phyloP scores from a whole-genome alignment of 192 early-diverging fungal species.

The Coemansia sp. region DNA sequence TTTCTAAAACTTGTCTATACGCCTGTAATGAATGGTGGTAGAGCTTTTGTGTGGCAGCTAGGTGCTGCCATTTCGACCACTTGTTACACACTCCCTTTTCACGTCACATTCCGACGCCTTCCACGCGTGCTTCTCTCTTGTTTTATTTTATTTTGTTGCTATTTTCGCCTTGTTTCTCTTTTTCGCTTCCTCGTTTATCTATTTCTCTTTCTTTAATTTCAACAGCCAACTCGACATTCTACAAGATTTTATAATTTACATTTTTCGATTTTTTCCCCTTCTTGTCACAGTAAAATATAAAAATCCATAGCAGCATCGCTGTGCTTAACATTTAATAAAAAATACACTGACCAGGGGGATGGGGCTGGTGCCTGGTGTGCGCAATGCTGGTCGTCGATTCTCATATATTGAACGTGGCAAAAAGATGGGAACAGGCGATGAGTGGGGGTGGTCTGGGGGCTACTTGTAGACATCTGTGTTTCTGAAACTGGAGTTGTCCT shows the following conservation, averaged over 20 bases:
- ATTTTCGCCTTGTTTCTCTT: not conserved
- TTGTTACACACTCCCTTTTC: too few species aligned
- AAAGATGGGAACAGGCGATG: too few species aligned
- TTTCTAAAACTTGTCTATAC: not conserved
- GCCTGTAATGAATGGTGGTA: too few species aligned
- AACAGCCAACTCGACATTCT: too few species aligned
- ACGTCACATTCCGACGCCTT: too few species aligned
- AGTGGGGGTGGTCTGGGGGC: too few species aligned
- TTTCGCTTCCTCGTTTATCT: not conserved
- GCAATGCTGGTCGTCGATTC: too few species aligned
- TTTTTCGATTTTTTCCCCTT: not conserved
- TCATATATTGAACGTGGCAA: too few species aligned
- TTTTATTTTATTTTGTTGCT: not conserved
- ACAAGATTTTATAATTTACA: not conserved
- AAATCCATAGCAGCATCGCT: too few species aligned
- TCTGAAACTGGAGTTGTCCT: conserved; percentile 83
- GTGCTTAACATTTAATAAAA: not conserved
- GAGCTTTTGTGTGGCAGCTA: not conserved
- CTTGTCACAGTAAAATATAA: too few species aligned
- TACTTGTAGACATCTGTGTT: conserved; percentile 70
- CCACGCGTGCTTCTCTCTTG: not conserved
- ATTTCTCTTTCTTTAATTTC: not conserved
- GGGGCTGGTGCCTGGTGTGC: too few species aligned
- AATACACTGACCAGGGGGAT: too few species aligned
- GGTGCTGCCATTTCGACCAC: not conserved